These are phyloP conservation scores for Lecanicillium sp. DNA, from an alignment of 2,329 filamentous ascomycete species.

Conservation along the genomic window DNA sequence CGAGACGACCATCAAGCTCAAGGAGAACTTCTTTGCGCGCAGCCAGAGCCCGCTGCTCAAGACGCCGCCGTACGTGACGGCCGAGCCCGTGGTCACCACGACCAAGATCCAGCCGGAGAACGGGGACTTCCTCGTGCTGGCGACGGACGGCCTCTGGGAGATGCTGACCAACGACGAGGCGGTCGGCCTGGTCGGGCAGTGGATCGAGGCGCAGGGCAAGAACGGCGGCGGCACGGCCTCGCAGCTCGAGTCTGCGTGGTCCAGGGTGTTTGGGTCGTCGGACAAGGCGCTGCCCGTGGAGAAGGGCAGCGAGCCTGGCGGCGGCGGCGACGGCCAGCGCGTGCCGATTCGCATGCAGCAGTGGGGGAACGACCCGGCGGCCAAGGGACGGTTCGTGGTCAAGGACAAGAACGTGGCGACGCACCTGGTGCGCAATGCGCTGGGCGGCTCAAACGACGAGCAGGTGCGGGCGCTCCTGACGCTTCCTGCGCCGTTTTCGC, in stretches of 20 bases:
- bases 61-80: slow-evolving; percentile 94
- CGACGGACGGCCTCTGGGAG: slow-evolving; percentile 96
- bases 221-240: slow-evolving; percentile 42
- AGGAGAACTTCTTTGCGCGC: slow-evolving; percentile 80
- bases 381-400: slow-evolving; percentile 80
- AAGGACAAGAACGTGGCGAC: slow-evolving; percentile 96
- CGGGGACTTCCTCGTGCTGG: slow-evolving; percentile 93
- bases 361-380: slow-evolving; percentile 73
- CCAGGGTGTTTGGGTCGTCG: slow-evolving; percentile 50
- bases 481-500: slow-evolving; percentile 81
- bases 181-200: slow-evolving; percentile 90
- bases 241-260: slow-evolving; percentile 67
- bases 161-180: slow-evolving; percentile 99
- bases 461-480: slow-evolving; percentile 90
- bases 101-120: slow-evolving; percentile 84
- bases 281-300: slow-evolving; percentile 68
- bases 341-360: slow-evolving; percentile 84
- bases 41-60: slow-evolving; percentile 70
- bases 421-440: slow-evolving; percentile 88
- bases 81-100: slow-evolving; percentile 89
- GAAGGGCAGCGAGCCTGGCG: slow-evolving; percentile 37
- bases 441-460: slow-evolving; percentile 88
- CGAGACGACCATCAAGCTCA: slow-evolving; percentile 77
- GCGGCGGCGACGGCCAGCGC: slow-evolving; percentile 62
- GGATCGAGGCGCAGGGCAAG: slow-evolving; percentile 73